Percentiles rank a stretch among this genome's conserved stretches.
These are phyloP conservation scores for Musa beccarii DNA, from an alignment of 176 grass and related monocot genomes.

Conservation along the genomic window DNA sequence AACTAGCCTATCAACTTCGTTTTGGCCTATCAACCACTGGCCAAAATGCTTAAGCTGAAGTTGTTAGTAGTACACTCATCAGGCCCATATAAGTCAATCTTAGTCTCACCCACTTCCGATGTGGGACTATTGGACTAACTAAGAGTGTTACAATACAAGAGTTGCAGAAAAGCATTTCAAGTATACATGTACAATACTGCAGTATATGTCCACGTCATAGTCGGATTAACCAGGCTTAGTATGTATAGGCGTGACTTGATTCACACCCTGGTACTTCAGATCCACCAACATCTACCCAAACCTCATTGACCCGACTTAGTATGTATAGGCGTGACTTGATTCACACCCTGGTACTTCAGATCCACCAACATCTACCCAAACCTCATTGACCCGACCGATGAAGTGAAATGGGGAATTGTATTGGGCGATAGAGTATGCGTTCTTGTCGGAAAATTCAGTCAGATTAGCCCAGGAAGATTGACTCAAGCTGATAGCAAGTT, in stretches of 20 bases:
- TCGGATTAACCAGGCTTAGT: constrained; percentile 1
- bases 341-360: constrained; percentile 23
- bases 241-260: constrained; percentile 36
- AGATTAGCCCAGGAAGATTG: constrained; percentile 51
- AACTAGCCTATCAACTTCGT: no score
- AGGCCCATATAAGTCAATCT: no score
- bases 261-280: constrained; percentile 23
- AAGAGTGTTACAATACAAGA: no score
- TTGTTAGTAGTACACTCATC: no score
- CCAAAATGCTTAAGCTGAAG: no score
- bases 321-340: constrained; percentile 36
- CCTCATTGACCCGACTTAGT: constrained; percentile 67
- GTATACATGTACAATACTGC: not conserved
- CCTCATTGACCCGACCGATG: constrained; percentile 64
- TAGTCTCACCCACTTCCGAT: no score
- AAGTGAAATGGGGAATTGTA: constrained; percentile 59
- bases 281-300: constrained; percentile 55
- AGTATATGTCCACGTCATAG: not conserved
- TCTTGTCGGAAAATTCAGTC: constrained; percentile 32
- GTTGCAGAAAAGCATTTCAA: not conserved
- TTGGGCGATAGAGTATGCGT: constrained; percentile 73
- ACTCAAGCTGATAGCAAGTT: constrained; percentile 60
- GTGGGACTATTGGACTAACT: no score
- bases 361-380: constrained; percentile 55
- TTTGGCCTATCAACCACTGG: no score